Base-by-base conservation (phyloP, 345 rosid species). In the Melaleuca alternifolia region DNA sequence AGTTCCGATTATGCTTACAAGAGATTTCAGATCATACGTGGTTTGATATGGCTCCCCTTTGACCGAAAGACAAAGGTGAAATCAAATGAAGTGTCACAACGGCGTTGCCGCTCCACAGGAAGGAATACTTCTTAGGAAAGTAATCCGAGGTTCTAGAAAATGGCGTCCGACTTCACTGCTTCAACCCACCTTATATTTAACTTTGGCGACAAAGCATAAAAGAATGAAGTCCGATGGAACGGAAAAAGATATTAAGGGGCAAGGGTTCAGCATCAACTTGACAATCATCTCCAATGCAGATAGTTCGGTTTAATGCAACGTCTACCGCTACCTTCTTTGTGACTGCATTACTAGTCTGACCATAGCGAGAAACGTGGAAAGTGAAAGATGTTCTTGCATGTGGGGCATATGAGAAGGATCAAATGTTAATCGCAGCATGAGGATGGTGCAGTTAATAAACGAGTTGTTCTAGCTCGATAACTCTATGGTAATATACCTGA, bases 401-500 rank as follows among this genome's bases (percentile, higher is more conserved):
- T 0, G 12, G 46, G 37, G 24, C 79, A 71, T 37, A 9, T 18
- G 79, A 71, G 79, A 33, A 71, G 79, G 76, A 33, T 71, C 6
- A 2, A 11, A 46, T 48, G 3, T 7, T 20, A 59, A 24, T 28
- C 21, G 3, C 12, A 16, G 0, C 30, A 50, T 3, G 44, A 37
- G 37, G 18, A 20, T 62, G n/a, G 57, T 26, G 13, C n/a, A 15
- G 46, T 11, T 21, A 16, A 41, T 8, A 41, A 59, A 10, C 7
- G 48, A 71, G 24, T 33, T 71, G 79, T 16, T 71, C 41, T 5
- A 2, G 13, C 20, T 26, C 3, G 12, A 41, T 12, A 14, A n/a
- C 50, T 71, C 13, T 15, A 15, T 6, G 37, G 26, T 54, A 54
- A 41, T 21, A 16, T 90, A 96, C 99, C 99, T 96, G 99, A 91